Evolutionary conservation across 768 basidiomycete species (phyloP).

Genomic region (Russula sp.): DNA sequence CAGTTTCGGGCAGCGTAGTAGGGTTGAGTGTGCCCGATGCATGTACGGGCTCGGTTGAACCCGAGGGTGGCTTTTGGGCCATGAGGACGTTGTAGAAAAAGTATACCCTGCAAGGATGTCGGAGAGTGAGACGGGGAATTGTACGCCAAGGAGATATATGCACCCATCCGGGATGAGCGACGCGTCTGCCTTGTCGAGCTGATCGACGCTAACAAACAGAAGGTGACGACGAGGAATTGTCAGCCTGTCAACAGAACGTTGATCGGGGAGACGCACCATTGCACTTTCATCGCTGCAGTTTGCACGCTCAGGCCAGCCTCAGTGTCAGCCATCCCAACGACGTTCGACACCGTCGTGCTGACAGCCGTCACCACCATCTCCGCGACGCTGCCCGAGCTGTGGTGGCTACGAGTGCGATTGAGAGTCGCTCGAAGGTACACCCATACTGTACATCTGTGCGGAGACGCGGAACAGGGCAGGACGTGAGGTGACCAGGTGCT

Average conservation of each 20-base stretch:
- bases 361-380: no score
- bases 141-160: constrained; percentile 86
- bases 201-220: constrained; percentile 73
- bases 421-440: no score
- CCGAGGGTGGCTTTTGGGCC: constrained; percentile 58
- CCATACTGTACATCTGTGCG: no score
- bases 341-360: no score
- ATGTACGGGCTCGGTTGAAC: constrained; percentile 62
- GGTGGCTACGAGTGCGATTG: no score
- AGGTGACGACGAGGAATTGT: not conserved
- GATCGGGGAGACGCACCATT: no score
- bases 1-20: constrained; percentile 50
- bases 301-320: no score
- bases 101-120: constrained; percentile 79
- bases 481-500: constrained; percentile 87
- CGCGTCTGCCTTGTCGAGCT: constrained; percentile 90
- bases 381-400: no score
- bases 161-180: constrained; percentile 92
- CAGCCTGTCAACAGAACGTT: no score
- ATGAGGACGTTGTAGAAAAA: constrained; percentile 66
- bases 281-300: no score
- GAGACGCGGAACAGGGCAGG: no score
- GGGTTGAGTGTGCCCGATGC: constrained; percentile 74
- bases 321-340: no score
- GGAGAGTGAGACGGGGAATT: constrained; percentile 81